Base-by-base conservation (phyloP, 495 filamentous ascomycete species). In the Tetracladium marchalianum region DNA sequence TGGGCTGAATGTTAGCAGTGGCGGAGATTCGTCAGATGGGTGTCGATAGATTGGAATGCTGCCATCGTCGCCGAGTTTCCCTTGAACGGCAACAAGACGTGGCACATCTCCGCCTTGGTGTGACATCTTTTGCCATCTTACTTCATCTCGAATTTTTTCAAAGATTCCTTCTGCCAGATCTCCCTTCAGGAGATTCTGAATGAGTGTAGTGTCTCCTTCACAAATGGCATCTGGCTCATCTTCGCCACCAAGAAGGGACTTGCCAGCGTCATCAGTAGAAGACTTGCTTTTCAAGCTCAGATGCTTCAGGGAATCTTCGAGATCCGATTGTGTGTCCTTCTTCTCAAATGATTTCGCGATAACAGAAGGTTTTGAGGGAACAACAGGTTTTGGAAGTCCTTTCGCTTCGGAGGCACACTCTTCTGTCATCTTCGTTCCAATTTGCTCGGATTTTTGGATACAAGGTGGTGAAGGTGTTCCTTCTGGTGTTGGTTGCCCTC, bases 101-200 rank as follows among this genome's bases (percentile, higher is more conserved):
- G 92, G 92, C 2, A 98, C 92, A 55, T 92, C 84, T 11, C 92
- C 92, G 27, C 87, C 85, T 41, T 88, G 76, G 58, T 96, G 92
- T 43, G 80, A 83, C 92, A 98, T 98, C 46, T 76, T 82, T 53
- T 89, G 82, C 90, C 90, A 98, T 52, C 69, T 66, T 1, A 97
- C 82, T 59, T 97, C 92, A 16, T 73, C 64, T 43, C 77, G 72
- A 9, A 94, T 68, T 27, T 69, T 72, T n/a, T 81, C 71, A 57
- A 93, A 95, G 18, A 80, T 74, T 41, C 67, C 65, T n/a, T 70
- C 53, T 11, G 73, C 67, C 7, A 81, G 50, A 31, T 70, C 51
- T 1, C 51, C 42, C 0, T 72, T 65, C 4, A 90, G 70, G 38
- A 93, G 63, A 50, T 89, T 72, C 50, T 79, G 68, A 16, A 94